Percentiles rank a stretch among this genome's conserved stretches.
Conservation (phyloP, 1,284 basidiomycete genomes). For the Puccinia brachypodii region DNA sequence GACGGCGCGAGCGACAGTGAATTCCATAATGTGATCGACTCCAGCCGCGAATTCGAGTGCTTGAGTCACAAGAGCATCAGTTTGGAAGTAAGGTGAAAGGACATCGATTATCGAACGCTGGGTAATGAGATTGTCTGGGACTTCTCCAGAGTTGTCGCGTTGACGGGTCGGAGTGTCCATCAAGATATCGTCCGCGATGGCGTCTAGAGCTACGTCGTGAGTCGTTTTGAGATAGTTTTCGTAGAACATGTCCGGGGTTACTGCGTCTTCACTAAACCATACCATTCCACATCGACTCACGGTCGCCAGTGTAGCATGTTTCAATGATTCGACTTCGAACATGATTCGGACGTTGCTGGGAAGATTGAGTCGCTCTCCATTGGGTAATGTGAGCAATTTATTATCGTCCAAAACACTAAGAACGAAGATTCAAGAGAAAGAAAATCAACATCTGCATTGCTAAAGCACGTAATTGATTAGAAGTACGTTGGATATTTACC, state of each 20-base stretch:
- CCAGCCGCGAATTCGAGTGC: slow-evolving; percentile 77
- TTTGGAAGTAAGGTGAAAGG: slow-evolving; percentile 76
- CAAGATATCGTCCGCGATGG: slow-evolving; percentile 80
- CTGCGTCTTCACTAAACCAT: slow-evolving; percentile 98
- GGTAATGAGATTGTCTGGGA: slow-evolving; percentile 67
- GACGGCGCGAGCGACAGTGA: slow-evolving; percentile 84
- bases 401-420: slow-evolving; percentile 95
- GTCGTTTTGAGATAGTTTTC: slow-evolving; percentile 81
- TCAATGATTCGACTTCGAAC: slow-evolving; percentile 99
- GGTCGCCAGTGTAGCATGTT: slow-evolving; percentile 94
- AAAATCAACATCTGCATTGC: neutral
- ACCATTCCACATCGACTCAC: slow-evolving; percentile 99
- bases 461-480: neutral
- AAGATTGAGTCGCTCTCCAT: slow-evolving; percentile 95
- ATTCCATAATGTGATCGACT: slow-evolving; percentile 98
- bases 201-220: slow-evolving; percentile 74
- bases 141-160: slow-evolving; percentile 62
- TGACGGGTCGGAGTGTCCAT: slow-evolving; percentile 64
- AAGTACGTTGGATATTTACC: slow-evolving; percentile 66
- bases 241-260: slow-evolving; percentile 88
- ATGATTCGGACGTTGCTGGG: slow-evolving; percentile 97
- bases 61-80: slow-evolving; percentile 75
- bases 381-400: slow-evolving; percentile 93
- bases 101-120: slow-evolving; percentile 78
- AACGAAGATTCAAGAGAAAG: slow-evolving; percentile 17